These are phyloP conservation scores for Fusarium sp. DNA, from an alignment of 2,329 filamentous ascomycete genomes.

Conservation along the genomic window DNA sequence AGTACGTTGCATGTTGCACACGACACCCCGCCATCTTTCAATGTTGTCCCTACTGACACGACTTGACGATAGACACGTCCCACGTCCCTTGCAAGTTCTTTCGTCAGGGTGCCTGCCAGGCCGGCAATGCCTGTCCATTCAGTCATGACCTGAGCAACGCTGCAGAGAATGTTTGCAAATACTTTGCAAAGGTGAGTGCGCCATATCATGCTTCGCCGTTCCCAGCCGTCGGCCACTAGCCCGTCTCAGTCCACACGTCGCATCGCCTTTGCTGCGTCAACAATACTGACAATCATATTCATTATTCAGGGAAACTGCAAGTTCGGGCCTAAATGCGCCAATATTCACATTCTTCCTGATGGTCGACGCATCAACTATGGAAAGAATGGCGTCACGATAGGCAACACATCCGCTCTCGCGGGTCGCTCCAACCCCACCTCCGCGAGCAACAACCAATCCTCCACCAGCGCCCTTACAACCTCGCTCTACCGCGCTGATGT, in stretches of 20 bases:
- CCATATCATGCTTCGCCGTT: slow-evolving; percentile 34
- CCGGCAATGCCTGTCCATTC: slow-evolving; percentile 94
- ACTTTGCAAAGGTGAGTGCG: slow-evolving; percentile 89
- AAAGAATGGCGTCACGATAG: slow-evolving; percentile 75
- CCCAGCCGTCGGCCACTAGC: slow-evolving; percentile 4
- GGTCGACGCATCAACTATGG: slow-evolving; percentile 89
- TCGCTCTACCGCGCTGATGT: slow-evolving; percentile 60
- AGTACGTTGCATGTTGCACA: slow-evolving; percentile 57
- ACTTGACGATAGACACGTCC: slow-evolving; percentile 76
- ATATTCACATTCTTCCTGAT: slow-evolving; percentile 94
- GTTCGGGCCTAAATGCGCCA: slow-evolving; percentile 96
- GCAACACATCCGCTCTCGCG: slow-evolving; percentile 67
- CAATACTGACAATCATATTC: slow-evolving; percentile 34
- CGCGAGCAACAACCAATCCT: slow-evolving; percentile 65
- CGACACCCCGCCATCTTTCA: slow-evolving; percentile 40
- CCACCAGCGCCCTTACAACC: slow-evolving; percentile 74
- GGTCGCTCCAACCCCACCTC: slow-evolving; percentile 68
- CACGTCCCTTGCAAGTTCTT: slow-evolving; percentile 99
- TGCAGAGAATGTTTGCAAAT: slow-evolving; percentile 94
- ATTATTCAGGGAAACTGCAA: slow-evolving; percentile 89
- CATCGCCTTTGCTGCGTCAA: slow-evolving; percentile 15
- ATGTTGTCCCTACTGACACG: slow-evolving; percentile 40
- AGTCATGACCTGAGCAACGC: slow-evolving; percentile 90
- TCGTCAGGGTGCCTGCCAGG: slow-evolving; percentile 93
- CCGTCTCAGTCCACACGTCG: slow-evolving; percentile 18